Conservation (phyloP, 169 alveolate species). For the Eimeria nieschulzi region DNA sequence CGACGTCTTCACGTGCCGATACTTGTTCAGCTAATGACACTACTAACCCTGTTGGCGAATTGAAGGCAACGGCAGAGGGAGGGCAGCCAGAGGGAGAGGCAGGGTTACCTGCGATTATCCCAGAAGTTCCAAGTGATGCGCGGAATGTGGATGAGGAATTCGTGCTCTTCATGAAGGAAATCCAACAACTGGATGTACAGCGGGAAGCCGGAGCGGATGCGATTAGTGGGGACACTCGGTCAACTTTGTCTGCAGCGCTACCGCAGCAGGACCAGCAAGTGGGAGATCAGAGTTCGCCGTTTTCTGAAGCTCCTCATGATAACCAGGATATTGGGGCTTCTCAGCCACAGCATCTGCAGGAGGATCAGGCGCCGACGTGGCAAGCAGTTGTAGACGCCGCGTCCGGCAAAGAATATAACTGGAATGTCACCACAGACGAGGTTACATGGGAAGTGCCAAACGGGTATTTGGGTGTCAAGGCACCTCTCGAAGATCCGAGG, state of each 20-base stretch:
- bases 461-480: neutral
- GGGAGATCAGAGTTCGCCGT: neutral
- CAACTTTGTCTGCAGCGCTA: neutral
- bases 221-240: neutral
- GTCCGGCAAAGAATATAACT: conserved; percentile 49
- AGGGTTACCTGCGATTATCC: neutral
- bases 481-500: neutral
- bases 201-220: conserved; percentile 16
- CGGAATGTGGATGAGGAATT: conserved; percentile 55
- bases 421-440: conserved; percentile 57
- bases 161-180: conserved; percentile 56
- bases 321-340: neutral
- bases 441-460: conserved; percentile 50
- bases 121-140: neutral
- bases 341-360: neutral
- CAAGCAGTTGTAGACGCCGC: conserved; percentile 56
- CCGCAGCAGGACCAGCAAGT: neutral
- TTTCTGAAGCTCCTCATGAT: conserved; percentile 13
- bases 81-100: conserved; percentile 37
- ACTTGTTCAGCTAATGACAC: too few species aligned
- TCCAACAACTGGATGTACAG: conserved; percentile 52
- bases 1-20: too few species aligned
- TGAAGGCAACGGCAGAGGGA: neutral
- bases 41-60: too few species aligned
- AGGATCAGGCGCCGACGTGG: conserved; percentile 19